Evolutionary conservation across 371 early-diverging fungal genomes (phyloP), one percentile per base, ranked within the genome.

Genomic region (Actinomucor elegans): DNA sequence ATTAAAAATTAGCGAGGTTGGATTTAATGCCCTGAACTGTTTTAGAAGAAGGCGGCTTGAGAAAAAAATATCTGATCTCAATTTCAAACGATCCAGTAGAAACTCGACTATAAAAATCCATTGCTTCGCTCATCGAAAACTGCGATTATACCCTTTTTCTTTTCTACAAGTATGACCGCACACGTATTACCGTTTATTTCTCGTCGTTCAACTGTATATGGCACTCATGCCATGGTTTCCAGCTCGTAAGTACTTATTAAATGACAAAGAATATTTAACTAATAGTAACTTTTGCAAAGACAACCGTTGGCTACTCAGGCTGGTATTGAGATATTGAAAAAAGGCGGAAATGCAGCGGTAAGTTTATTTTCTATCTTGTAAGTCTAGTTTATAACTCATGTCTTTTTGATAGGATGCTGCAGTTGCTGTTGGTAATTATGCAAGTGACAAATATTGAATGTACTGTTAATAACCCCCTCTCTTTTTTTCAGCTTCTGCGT

Each of bases 271-370:
- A n/a, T n/a, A 29, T 34, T 14, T 21, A 28, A 21, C n/a, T 5
- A 26, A 28, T 15, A 31, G n/a, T 29, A 9, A 45, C 28, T 35
- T 67, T 47, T 90, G 91, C 41, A n/a, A n/a, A n/a, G n/a, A n/a
- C 89, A 92, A 71, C 91, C 91, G 17, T 65, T 91, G 32, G 92
- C 93, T 8, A 83, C 90, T 36, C 81, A 87, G 40, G 84, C 89
- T 23, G 95, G 97, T 29, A 60, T 88, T 5, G 75, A 77, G n/a
- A 86, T 93, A 14, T 73, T 96, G 18, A 74, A 76, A 47, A 67
- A 67, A 37, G 97, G 95, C 14, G 95, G 94, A 6, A 96, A 94
- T 76, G 94, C 94, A 12, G 91, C 93, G 21, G 97, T 83, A 79
- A 71, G 71, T 56, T 24, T 35, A 35, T 14, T 26, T n/a, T 4